Percentiles rank a stretch among this genome's conserved stretches.
phyloP scores from a whole-genome alignment of 1,139 yeast genomes.

The Sugiyamaella novakii region DNA sequence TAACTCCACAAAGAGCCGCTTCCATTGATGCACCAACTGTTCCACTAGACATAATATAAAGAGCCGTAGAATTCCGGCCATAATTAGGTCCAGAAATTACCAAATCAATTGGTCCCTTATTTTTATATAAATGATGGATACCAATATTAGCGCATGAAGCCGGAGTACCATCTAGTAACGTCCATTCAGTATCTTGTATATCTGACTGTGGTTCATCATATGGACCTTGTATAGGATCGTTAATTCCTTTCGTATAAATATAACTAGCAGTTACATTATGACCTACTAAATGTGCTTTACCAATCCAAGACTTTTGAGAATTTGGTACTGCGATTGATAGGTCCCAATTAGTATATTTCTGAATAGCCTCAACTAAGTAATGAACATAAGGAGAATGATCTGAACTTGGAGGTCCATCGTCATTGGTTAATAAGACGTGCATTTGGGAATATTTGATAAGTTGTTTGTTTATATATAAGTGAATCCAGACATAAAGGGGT shows the following conservation, averaged over 20 bases:
- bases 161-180: constrained; percentile 85
- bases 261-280: constrained; percentile 68
- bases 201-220: constrained; percentile 30
- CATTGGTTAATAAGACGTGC: constrained; percentile 64
- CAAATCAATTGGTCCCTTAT: constrained; percentile 69
- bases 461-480: too few species aligned
- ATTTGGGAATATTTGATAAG: too few species aligned
- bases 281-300: constrained; percentile 95
- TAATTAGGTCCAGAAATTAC: constrained; percentile 94
- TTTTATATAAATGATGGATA: constrained; percentile 63
- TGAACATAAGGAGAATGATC: constrained; percentile 83
- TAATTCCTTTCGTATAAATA: constrained; percentile 42
- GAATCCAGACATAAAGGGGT: too few species aligned
- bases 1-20: constrained; percentile 76
- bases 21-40: constrained; percentile 98
- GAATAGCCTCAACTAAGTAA: constrained; percentile 72
- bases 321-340: constrained; percentile 79
- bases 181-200: constrained; percentile 65
- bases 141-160: constrained; percentile 96
- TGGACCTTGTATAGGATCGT: constrained; percentile 70
- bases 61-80: constrained; percentile 89
- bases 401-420: constrained; percentile 91
- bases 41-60: constrained; percentile 90
- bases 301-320: constrained; percentile 81
- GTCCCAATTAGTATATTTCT: constrained; percentile 73